Evolutionary conservation across 352 stramenopile species (phyloP).

Genomic region (Globisporangium middletonii): DNA sequence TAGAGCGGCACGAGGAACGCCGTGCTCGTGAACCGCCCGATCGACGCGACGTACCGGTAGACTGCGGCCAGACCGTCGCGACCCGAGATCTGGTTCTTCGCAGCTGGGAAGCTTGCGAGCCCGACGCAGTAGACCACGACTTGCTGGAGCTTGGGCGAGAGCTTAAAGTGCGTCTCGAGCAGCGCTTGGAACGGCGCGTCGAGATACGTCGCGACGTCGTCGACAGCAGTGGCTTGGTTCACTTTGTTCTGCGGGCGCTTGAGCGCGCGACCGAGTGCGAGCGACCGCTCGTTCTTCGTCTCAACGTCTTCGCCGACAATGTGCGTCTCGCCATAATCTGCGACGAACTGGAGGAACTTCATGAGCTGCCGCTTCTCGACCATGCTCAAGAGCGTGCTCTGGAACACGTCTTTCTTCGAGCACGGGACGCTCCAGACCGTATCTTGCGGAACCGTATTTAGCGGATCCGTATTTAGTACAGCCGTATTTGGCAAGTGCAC

Average conservation of each 20-base stretch:
- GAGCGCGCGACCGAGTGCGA: constrained; percentile 73
- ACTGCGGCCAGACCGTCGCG: constrained; percentile 43
- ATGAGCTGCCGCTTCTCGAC: constrained; percentile 88
- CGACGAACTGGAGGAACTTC: constrained; percentile 89
- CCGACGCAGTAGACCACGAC: constrained; percentile 86
- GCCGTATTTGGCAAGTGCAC: constrained; percentile 37
- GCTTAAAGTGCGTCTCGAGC: constrained; percentile 60
- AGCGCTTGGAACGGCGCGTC: constrained; percentile 68
- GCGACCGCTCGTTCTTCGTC: constrained; percentile 80
- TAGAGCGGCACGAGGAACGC: constrained; percentile 83
- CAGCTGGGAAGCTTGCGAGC: constrained; percentile 49
- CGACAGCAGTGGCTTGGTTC: constrained; percentile 24
- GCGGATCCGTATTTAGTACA: constrained; percentile 3
- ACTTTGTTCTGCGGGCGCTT: constrained; percentile 86
- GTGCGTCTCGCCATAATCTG: constrained; percentile 75
- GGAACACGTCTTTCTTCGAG: constrained; percentile 89
- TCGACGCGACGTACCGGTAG: constrained; percentile 62
- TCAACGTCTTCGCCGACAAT: constrained; percentile 67
- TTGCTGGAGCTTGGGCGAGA: constrained; percentile 71
- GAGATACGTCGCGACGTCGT: constrained; percentile 30
- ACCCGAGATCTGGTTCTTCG: constrained; percentile 45
- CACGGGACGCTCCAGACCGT: constrained; percentile 80
- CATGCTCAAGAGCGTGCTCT: constrained; percentile 76
- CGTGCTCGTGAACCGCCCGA: constrained; percentile 82
- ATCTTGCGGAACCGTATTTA: constrained; percentile 16